Conservation (phyloP, 495 filamentous ascomycete genomes). For the Cryomyces antarcticus region DNA sequence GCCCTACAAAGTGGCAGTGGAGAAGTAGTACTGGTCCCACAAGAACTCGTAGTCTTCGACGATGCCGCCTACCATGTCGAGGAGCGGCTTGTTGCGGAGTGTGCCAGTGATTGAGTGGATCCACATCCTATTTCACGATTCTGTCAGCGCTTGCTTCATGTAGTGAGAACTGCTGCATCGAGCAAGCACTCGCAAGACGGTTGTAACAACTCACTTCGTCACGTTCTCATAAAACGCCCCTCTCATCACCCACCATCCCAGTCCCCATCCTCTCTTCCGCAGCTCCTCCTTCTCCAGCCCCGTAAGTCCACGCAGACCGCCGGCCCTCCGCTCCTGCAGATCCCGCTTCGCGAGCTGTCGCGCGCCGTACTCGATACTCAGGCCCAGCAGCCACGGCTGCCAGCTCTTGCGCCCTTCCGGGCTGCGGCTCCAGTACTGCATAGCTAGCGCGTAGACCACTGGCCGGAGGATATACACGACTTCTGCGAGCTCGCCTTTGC, state of each 20-base stretch:
- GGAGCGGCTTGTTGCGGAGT: conserved; percentile 53
- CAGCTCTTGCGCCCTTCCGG: conserved; percentile 39
- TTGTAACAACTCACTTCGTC: conserved; percentile 39
- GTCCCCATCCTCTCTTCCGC: conserved; percentile 63
- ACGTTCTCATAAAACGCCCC: conserved; percentile 92
- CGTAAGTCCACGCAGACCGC: conserved; percentile 50
- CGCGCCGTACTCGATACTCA: conserved; percentile 72
- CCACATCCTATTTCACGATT: conserved; percentile 28
- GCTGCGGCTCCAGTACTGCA: conserved; percentile 43
- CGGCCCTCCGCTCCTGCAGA: conserved; percentile 42
- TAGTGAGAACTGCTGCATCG: neutral
- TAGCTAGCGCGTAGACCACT: conserved; percentile 67
- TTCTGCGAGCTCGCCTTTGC: conserved; percentile 57
- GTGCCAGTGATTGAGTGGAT: conserved; percentile 39
- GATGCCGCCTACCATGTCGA: conserved; percentile 60
- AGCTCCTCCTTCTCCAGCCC: conserved; percentile 77
- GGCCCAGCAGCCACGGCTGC: conserved; percentile 77
- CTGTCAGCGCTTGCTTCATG: conserved; percentile 7
- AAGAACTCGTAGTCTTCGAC: conserved; percentile 92
- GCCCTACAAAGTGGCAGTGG: conserved; percentile 44
- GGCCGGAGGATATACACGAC: conserved; percentile 79
- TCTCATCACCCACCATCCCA: conserved; percentile 89
- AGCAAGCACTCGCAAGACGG: neutral
- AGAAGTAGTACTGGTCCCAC: conserved; percentile 96
- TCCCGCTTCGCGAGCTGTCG: conserved; percentile 61